phyloP scores from a whole-genome alignment of 768 basidiomycete species.

The Mycena vitilis region DNA sequence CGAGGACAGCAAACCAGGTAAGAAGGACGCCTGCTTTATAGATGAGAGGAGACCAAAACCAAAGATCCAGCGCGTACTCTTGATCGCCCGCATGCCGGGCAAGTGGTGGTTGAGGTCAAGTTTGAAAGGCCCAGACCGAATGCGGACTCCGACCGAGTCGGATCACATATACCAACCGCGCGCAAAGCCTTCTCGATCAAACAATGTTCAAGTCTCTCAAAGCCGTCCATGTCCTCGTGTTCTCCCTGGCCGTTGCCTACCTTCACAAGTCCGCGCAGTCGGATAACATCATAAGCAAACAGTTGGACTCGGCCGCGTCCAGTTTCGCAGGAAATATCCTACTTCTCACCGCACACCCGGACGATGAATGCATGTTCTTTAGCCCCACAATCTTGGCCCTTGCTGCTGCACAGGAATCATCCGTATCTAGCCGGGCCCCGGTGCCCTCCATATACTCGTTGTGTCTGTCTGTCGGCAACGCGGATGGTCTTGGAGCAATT shows the following conservation, averaged over 20 bases:
- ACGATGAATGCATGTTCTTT: conserved; percentile 97
- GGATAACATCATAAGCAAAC: conserved; percentile 37
- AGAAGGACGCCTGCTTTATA: conserved; percentile 23
- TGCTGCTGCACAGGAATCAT: conserved; percentile 32
- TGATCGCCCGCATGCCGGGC: conserved; percentile 25
- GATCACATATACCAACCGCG: too few relatives aligned
- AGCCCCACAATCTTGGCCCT: conserved; percentile 82
- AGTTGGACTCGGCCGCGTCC: conserved; percentile 30
- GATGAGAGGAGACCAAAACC: not conserved
- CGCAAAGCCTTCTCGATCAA: not conserved
- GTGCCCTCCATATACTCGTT: conserved; percentile 63
- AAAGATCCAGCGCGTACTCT: not conserved
- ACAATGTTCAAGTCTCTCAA: conserved; percentile 30
- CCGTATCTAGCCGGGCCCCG: conserved; percentile 10
- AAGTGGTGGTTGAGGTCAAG: not conserved
- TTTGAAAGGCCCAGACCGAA: too few relatives aligned
- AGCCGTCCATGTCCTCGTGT: conserved; percentile 42
- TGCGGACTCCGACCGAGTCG: too few relatives aligned
- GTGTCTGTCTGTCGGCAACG: conserved; percentile 84
- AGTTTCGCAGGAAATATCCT: conserved; percentile 54
- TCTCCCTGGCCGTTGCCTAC: conserved; percentile 47
- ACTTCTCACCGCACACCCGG: conserved; percentile 91
- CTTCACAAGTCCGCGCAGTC: conserved; percentile 47
- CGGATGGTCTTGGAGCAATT: conserved; percentile 76
- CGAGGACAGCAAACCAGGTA: conserved; percentile 22